A percentile compares a stretch with the other conserved stretches of the same genome.
These are phyloP conservation scores for Talaromyces marneffei DNA, from an alignment of 2,329 filamentous ascomycete species.

Conservation along the genomic window DNA sequence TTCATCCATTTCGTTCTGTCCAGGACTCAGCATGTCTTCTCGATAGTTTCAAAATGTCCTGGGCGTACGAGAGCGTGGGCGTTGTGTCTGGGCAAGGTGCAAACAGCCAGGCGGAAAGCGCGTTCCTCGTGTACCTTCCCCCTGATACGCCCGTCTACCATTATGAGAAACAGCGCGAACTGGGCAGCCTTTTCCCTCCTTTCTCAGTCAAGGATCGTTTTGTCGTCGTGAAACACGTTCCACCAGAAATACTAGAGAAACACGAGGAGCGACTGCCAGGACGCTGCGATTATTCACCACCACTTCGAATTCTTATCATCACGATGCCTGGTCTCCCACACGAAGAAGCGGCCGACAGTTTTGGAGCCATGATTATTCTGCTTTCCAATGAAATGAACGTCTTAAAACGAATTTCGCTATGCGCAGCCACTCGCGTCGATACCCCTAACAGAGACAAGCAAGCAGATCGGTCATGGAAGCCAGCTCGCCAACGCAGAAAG, in stretches of 20 bases:
- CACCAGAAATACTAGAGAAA: background rate
- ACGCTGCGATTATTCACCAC: constrained; percentile 11
- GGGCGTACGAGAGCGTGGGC: too few species aligned
- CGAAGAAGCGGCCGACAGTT: background rate
- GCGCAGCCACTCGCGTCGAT: background rate
- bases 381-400: background rate
- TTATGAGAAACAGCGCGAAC: background rate
- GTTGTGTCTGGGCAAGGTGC: too few species aligned
- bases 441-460: constrained; percentile 10
- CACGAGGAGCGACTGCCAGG: background rate
- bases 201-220: constrained; percentile 12
- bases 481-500: background rate
- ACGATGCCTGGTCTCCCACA: constrained; percentile 6
- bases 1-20: too few species aligned
- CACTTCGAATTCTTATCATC: constrained; percentile 10
- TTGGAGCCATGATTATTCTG: background rate
- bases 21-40: too few species aligned
- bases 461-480: constrained; percentile 11
- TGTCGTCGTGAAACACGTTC: constrained; percentile 8
- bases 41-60: too few species aligned
- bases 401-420: background rate
- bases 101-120: too few species aligned
- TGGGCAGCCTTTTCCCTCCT: constrained; percentile 1
- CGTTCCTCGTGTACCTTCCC: background rate
- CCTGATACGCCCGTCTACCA: constrained; percentile 10